A percentile compares a stretch with the other conserved stretches of the same genome.
Conservation (phyloP, 2,329 filamentous ascomycete genomes). For the Daldinia sp. region DNA sequence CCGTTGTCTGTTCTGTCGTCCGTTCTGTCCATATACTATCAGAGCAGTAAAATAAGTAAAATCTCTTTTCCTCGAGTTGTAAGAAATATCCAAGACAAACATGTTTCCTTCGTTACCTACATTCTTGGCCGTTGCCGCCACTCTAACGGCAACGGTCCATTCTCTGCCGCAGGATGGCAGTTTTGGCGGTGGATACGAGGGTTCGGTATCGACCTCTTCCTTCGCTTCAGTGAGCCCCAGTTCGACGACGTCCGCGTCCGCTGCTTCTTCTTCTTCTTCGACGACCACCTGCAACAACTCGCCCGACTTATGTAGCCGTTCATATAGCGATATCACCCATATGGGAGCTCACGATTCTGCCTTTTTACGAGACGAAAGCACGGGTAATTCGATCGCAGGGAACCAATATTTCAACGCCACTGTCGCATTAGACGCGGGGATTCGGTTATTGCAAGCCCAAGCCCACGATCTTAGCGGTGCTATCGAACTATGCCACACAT, state of each 20-base stretch:
- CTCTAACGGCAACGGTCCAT: slow-evolving; percentile 37
- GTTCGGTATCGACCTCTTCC: slow-evolving; percentile 17
- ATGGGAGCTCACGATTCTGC: slow-evolving; percentile 79
- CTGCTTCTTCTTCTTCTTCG: slow-evolving; percentile 41
- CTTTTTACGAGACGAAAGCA: slow-evolving; percentile 72
- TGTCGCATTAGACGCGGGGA: slow-evolving; percentile 72
- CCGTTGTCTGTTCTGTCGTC: slow-evolving; percentile 15
- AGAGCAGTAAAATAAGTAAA: slow-evolving; percentile 1
- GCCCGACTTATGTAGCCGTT: slow-evolving; percentile 72
- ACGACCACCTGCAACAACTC: slow-evolving; percentile 80
- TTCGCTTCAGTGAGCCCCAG: slow-evolving; percentile 36
- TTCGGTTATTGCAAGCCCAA: slow-evolving; percentile 76
- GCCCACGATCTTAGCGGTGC: slow-evolving; percentile 68
- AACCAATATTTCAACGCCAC: slow-evolving; percentile 81
- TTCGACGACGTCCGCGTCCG: slow-evolving; percentile 28
- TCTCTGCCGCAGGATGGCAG: slow-evolving; percentile 34
- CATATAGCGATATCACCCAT: slow-evolving; percentile 80
- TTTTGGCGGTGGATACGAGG: slow-evolving; percentile 12
- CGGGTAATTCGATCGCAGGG: slow-evolving; percentile 68
- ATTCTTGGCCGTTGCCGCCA: slow-evolving; percentile 39
- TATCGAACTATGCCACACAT: slow-evolving; percentile 75
- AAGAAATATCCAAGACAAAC: slow-evolving; percentile 17
- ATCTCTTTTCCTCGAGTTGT: neutral
- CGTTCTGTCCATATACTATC: slow-evolving; percentile 6
- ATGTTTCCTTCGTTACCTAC: slow-evolving; percentile 44